A percentile compares a stretch with the other conserved stretches of the same genome.
Conservation (phyloP, 371 early-diverging fungal genomes). For the Zychaea mexicana region DNA sequence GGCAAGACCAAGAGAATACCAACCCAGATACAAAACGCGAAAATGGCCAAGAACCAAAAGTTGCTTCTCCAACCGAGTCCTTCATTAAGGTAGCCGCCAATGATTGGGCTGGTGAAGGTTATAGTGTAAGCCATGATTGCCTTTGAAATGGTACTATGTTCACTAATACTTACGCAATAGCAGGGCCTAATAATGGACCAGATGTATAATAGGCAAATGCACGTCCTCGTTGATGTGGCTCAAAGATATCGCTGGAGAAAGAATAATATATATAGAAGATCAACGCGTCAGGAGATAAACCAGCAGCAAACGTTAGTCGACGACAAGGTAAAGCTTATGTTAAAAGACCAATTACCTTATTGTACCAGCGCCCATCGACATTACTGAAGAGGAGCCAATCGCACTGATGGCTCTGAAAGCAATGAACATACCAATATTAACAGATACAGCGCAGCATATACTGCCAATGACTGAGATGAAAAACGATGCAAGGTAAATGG, state of each 20-base stretch:
- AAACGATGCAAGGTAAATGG: slow-evolving; percentile 28
- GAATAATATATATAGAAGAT: not conserved
- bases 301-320: too few relatives aligned
- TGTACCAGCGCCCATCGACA: slow-evolving; percentile 56
- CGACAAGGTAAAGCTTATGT: slow-evolving; percentile 11
- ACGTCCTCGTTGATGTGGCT: slow-evolving; percentile 41
- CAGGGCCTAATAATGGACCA: slow-evolving; percentile 39
- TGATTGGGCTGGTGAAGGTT: slow-evolving; percentile 36
- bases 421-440: slow-evolving; percentile 28
- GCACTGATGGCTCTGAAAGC: slow-evolving; percentile 29
- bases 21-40: slow-evolving; percentile 33
- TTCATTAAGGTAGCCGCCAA: slow-evolving; percentile 50
- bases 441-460: slow-evolving; percentile 32
- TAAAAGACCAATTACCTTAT: too few relatives aligned
- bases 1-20: slow-evolving; percentile 39
- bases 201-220: slow-evolving; percentile 44
- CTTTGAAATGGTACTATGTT: slow-evolving; percentile 22
- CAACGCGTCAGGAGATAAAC: too few relatives aligned
- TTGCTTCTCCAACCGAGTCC: slow-evolving; percentile 49
- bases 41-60: slow-evolving; percentile 43
- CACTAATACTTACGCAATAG: slow-evolving; percentile 16
- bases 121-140: not conserved
- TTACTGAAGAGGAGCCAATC: slow-evolving; percentile 30
- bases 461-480: slow-evolving; percentile 26
- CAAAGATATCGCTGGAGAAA: slow-evolving; percentile 42